Evolutionary conservation across 2,329 filamentous ascomycete genomes (phyloP), one percentile per base, ranked within the genome.

Genomic region (Cladosporium cucumerinum): DNA sequence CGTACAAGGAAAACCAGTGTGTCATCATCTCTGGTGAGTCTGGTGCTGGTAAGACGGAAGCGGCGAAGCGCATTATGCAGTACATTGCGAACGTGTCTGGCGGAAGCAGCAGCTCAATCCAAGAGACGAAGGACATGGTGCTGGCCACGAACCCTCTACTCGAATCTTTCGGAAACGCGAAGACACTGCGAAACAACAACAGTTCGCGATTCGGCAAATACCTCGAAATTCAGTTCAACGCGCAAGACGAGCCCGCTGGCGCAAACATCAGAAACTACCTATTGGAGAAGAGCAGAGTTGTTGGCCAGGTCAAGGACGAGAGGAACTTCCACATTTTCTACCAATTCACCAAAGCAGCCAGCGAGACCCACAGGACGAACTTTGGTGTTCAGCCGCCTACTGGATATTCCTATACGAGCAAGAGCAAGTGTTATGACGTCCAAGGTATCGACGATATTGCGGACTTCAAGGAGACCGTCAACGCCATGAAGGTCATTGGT

Each of bases 261-360:
- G 95, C 95, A 66, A 95, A 97, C 78, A 97, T 99, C 79, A 97
- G 94, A 75, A 99, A 99, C 78, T 99, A 99, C 75, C 84, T 99
- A 26, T 84, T 99, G 61, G 95, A 99, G 78, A 98, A 98, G 83
- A 89, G 92, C 57, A 86, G 95, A 81, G 95, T 99, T 21, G 93
- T 97, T 11, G 93, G 94, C 18, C 95, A 98, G 81, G 98, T 98
- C 71, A 84, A 82, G 65, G 96, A 97, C 77, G 95, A 99, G 84
- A 88, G 95, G 71, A 98, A 97, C 80, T 99, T 99, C 79, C 95
- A 99, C 80, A 98, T 99, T 73, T 99, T 99, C 78, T 99, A 99
- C 80, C 95, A 99, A 78, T 97, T 98, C 78, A 92, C 95, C 55
- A 99, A 98, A 80, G 93, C 91, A 4, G 94, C 94, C 11, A 90